Conservation (phyloP, 108 stramenopile genomes). For the Conticribra weissflogii region DNA sequence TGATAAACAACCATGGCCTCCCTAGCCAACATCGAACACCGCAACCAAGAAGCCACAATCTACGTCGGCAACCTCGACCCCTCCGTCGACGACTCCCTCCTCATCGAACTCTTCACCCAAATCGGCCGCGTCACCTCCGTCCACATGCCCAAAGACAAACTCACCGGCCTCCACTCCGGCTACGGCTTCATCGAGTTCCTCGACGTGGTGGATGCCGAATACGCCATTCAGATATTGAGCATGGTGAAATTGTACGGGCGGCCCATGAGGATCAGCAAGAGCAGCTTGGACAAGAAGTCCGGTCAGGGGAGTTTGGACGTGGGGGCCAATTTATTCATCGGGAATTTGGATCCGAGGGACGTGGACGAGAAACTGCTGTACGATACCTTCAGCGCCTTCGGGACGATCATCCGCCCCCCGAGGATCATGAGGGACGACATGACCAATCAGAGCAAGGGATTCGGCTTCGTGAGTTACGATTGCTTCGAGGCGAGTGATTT, state of each 20-base stretch:
- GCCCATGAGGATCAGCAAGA: slow-evolving; percentile 92
- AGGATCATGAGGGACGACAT: slow-evolving; percentile 90
- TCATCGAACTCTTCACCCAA: slow-evolving; percentile 95
- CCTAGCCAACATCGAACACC: slow-evolving; percentile 94
- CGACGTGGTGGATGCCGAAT: slow-evolving; percentile 93
- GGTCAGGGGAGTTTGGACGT: slow-evolving; percentile 77
- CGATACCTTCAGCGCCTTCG: slow-evolving; percentile 98
- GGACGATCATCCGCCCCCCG: slow-evolving; percentile 90
- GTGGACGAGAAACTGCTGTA: slow-evolving; percentile 98
- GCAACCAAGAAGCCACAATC: slow-evolving; percentile 98
- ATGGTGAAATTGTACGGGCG: slow-evolving; percentile 95
- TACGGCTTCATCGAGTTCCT: slow-evolving; percentile 98
- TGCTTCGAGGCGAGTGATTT: slow-evolving; percentile 94
- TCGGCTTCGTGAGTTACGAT: slow-evolving; percentile 95
- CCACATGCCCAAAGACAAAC: slow-evolving; percentile 99
- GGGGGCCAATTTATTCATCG: slow-evolving; percentile 98
- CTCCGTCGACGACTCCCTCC: slow-evolving; percentile 83
- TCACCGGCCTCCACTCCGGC: slow-evolving; percentile 84
- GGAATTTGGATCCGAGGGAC: slow-evolving; percentile 92
- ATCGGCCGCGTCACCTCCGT: slow-evolving; percentile 94
- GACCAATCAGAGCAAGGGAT: slow-evolving; percentile 90
- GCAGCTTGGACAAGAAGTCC: slow-evolving; percentile 83
- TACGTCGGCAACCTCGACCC: slow-evolving; percentile 97
- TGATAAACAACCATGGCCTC: slow-evolving; percentile 87
- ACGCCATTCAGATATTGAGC: slow-evolving; percentile 95